Percentiles rank a stretch among this genome's conserved stretches.
Evolutionary conservation across 2,329 filamentous ascomycete genomes (phyloP).

Genomic region (Fusarium aywerte): DNA sequence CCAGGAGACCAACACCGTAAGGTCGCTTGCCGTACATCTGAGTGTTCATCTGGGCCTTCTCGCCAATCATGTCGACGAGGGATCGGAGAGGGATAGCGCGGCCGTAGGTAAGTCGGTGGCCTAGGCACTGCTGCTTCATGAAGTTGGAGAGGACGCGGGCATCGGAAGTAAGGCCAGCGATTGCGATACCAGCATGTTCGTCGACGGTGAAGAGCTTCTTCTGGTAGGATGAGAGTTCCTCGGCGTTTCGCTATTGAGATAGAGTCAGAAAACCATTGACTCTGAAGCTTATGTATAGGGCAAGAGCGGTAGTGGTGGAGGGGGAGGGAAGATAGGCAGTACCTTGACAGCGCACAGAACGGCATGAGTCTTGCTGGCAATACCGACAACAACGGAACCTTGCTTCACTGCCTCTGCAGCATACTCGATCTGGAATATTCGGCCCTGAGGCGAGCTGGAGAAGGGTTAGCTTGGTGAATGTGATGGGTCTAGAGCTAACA

Average conservation of each 20-base stretch:
- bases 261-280: constrained; percentile 15
- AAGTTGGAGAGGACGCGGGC: constrained; percentile 99
- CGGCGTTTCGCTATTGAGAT: constrained; percentile 83
- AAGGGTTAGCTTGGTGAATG: constrained; percentile 43
- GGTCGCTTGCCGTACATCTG: constrained; percentile 97
- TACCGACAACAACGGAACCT: constrained; percentile 95
- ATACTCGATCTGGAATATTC: constrained; percentile 99
- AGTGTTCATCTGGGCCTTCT: constrained; percentile 97
- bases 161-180: constrained; percentile 96
- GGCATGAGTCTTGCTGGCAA: constrained; percentile 97
- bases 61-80: constrained; percentile 90
- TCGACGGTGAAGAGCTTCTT: constrained; percentile 99
- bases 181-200: constrained; percentile 93
- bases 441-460: constrained; percentile 90
- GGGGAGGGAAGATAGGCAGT: constrained; percentile 39
- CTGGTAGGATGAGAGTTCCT: constrained; percentile 99
- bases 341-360: constrained; percentile 98
- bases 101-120: constrained; percentile 94
- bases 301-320: constrained; percentile 13
- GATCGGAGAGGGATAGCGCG: constrained; percentile 90
- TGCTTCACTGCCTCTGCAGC: constrained; percentile 99
- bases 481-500: constrained; percentile 35
- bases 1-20: constrained; percentile 92
- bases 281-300: constrained; percentile 9
- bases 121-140: constrained; percentile 99